Base-by-base conservation (phyloP, 495 filamentous ascomycete species). In the Hyphodiscus hymeniophilus region DNA sequence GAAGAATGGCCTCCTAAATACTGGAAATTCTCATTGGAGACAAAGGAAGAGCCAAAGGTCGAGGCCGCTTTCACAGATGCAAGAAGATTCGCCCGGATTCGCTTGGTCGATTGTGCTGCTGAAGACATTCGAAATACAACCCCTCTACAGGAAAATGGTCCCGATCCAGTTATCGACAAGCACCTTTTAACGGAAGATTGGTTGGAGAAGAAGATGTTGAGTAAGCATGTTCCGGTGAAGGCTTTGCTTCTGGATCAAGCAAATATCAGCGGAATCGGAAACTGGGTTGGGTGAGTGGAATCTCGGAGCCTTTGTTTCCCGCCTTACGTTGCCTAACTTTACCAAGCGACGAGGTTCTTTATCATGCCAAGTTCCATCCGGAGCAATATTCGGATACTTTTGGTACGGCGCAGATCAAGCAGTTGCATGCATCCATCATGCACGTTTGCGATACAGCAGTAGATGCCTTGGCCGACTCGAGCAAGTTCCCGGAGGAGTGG, bases 261-360 rank as follows among this genome's bases (percentile, higher is more conserved):
- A n/a, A 85, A 83, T 56, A 82, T 97, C 42, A 89, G 87, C 56
- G 92, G 92, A 4, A 87, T 98, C 40, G 92, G 92, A 2, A 97
- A 96, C 56, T 97, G 91, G 92, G 89, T 98, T 54, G 89, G 80
- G 77, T 47, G 13, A 40, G 36, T 41, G 8, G 15, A 22, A 26
- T 17, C 11, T 22, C 13, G 2, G 28, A 42, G 23, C 24, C 21
- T 3, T 16, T 26, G 21, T 28, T 39, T 15, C 15, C 28, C 17
- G 55, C 66, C 30, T 66, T 51, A 38, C 3, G 16, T 17, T 42
- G 38, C 16, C n/a, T 41, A 5, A 23, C 26, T 5, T 12, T 21
- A 40, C 20, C 4, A 33, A 82, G 79, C 0, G 92, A 98, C 58
- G 92, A 98, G 54, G 81, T 95, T 23, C 61, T 98, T 22, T 96